phyloP scores from a whole-genome alignment of 768 basidiomycete species.

The Calocera viscosa region DNA sequence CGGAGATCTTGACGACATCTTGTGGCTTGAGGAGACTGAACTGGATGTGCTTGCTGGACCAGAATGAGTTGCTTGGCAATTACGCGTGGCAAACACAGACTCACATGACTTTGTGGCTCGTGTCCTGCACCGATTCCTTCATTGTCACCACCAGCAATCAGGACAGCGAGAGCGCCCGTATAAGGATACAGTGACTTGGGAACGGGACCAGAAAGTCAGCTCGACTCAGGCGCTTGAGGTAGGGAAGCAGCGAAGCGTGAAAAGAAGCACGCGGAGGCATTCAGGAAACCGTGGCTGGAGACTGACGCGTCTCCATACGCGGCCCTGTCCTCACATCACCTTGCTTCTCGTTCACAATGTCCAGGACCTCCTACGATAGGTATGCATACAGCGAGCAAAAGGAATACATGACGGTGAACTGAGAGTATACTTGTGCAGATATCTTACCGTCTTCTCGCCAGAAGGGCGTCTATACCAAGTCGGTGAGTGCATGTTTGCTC shows the following conservation, averaged over 20 bases:
- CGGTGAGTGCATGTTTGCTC: conserved; percentile 41
- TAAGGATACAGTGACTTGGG: not conserved
- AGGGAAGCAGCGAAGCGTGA: conserved; percentile 1
- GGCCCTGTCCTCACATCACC: conserved; percentile 9
- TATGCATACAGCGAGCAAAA: conserved; percentile 20
- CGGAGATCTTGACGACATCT: conserved; percentile 89
- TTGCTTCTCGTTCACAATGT: conserved; percentile 44
- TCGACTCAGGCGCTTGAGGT: not conserved
- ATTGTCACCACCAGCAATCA: conserved; percentile 27
- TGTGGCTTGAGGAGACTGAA: conserved; percentile 89
- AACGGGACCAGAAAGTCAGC: not conserved
- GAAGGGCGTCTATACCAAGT: conserved; percentile 99
- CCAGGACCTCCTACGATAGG: conserved; percentile 90
- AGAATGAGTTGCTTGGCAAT: conserved; percentile 12
- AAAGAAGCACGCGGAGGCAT: conserved; percentile 8
- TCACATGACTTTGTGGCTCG: conserved; percentile 74
- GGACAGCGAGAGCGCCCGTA: not conserved
- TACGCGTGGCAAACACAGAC: conserved; percentile 18
- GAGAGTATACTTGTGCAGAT: conserved; percentile 27
- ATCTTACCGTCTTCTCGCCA: conserved; percentile 92
- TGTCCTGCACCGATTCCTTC: conserved; percentile 72
- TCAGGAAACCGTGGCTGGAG: not conserved
- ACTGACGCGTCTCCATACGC: conserved; percentile 17
- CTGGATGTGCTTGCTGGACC: conserved; percentile 78
- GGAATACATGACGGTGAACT: not conserved